Conservation (phyloP, 2,329 filamentous ascomycete genomes). For the Alternaria dauci region DNA sequence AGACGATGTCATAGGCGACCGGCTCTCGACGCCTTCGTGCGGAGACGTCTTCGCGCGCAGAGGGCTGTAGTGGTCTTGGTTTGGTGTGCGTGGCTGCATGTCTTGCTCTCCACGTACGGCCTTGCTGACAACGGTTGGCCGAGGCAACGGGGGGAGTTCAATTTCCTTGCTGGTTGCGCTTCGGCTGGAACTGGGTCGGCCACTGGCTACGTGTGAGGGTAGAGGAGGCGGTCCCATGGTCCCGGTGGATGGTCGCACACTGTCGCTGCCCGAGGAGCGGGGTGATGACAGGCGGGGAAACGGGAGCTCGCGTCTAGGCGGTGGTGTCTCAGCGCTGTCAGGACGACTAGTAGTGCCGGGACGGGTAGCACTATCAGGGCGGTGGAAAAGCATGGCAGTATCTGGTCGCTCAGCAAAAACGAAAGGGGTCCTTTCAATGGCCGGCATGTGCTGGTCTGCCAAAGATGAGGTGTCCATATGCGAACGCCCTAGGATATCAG, state of each 20-base stretch:
- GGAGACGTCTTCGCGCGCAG: slow-evolving; percentile 6
- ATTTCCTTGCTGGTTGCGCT: slow-evolving; percentile 22
- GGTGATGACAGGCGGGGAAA: slow-evolving; percentile 48
- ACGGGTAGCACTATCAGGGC: slow-evolving; percentile 10
- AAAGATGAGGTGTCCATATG: slow-evolving; percentile 1
- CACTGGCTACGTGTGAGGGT: slow-evolving; percentile 29
- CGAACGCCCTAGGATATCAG: slow-evolving; percentile 17
- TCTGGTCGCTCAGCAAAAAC: slow-evolving; percentile 23
- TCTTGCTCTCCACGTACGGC: slow-evolving; percentile 7
- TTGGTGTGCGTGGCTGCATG: slow-evolving; percentile 15
- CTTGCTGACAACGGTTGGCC: slow-evolving; percentile 41
- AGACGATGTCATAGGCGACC: slow-evolving; percentile 13
- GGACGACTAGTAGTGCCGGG: slow-evolving; percentile 11
- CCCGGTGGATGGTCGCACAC: slow-evolving; percentile 28
- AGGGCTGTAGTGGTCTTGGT: slow-evolving; percentile 7
- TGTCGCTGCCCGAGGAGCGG: slow-evolving; percentile 38
- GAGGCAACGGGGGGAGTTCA: slow-evolving; percentile 49
- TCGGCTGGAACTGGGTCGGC: slow-evolving; percentile 31
- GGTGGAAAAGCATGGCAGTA: slow-evolving; percentile 27
- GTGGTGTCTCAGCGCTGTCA: slow-evolving; percentile 32
- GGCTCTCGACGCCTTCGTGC: slow-evolving; percentile 14
- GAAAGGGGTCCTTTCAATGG: slow-evolving; percentile 15
- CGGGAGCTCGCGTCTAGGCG: slow-evolving; percentile 52
- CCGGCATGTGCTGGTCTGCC: slow-evolving; percentile 5
- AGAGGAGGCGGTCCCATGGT: slow-evolving; percentile 47